phyloP scores from a whole-genome alignment of 2,329 filamentous ascomycete genomes.

The Neurospora sp. region DNA sequence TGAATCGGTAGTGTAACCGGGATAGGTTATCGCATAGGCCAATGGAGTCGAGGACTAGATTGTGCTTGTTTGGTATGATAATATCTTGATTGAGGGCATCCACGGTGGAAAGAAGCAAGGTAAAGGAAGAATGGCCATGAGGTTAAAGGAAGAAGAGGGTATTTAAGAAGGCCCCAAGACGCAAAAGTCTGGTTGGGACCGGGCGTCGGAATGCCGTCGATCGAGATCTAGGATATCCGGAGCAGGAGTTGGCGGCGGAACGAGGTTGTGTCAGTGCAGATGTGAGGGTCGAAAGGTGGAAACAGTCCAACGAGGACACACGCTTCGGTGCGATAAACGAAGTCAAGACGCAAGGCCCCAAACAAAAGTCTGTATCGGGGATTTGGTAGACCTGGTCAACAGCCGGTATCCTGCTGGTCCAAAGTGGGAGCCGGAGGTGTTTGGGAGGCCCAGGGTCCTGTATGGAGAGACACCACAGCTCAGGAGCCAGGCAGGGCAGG shows the following conservation, averaged over 20 bases:
- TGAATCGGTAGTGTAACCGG: constrained; percentile 3
- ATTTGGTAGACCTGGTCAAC: not conserved
- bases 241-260: not conserved
- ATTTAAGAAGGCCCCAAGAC: constrained; percentile 1
- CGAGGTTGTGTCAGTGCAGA: not conserved
- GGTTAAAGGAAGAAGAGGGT: not conserved
- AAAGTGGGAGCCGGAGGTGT: not conserved
- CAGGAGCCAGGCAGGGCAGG: not conserved
- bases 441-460: not conserved
- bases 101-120: constrained; percentile 1
- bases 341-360: constrained; percentile 1
- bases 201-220: not conserved
- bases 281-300: not conserved
- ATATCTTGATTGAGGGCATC: not conserved
- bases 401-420: not conserved
- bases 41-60: not conserved
- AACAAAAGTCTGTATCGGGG: constrained; percentile 7
- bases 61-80: not conserved
- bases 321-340: constrained; percentile 2
- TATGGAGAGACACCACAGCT: not conserved
- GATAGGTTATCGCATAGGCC: not conserved
- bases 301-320: not conserved
- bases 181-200: not conserved
- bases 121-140: not conserved
- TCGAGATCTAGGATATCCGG: constrained; percentile 3